Evolutionary conservation across 164 flowering plant genomes (phyloP).

Genomic region (Saururus chinensis): DNA sequence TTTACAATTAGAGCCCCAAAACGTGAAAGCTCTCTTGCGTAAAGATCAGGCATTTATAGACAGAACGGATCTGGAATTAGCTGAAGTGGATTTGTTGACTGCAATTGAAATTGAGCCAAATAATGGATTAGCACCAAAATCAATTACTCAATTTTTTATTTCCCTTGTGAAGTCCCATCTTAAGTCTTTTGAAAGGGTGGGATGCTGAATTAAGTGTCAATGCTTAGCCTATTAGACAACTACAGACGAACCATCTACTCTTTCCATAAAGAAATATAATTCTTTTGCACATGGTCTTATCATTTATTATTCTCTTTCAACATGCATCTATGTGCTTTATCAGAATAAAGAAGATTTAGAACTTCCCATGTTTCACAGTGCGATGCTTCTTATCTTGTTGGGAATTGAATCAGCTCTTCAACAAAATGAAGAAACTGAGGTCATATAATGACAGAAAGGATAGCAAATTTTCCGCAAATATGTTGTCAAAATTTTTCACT

Average conservation of each 20-base stretch:
- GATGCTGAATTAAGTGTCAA: background rate
- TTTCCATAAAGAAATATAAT: no score
- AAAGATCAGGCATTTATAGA: constrained; percentile 38
- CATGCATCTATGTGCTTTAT: background rate
- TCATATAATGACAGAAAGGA: constrained; percentile 9
- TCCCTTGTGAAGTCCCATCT: background rate
- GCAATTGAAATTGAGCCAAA: constrained; percentile 39
- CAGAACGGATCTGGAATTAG: constrained; percentile 37
- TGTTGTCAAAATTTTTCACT: constrained; percentile 9
- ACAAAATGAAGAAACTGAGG: constrained; percentile 12
- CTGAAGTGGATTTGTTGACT: constrained; percentile 36
- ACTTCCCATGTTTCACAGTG: background rate
- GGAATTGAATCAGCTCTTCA: constrained; percentile 4
- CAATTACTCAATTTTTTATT: background rate
- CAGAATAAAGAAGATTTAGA: background rate
- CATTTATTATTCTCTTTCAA: background rate
- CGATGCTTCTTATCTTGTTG: constrained; percentile 3
- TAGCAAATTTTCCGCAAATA: constrained; percentile 9
- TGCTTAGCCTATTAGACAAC: background rate
- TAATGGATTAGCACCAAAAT: constrained; percentile 22
- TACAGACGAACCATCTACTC: no score
- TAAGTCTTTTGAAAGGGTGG: background rate
- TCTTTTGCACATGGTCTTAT: background rate
- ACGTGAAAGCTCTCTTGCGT: constrained; percentile 43
- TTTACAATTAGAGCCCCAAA: constrained; percentile 35